Evolutionary conservation across 768 basidiomycete species (phyloP).

Genomic region (Strobilomyces confusus): DNA sequence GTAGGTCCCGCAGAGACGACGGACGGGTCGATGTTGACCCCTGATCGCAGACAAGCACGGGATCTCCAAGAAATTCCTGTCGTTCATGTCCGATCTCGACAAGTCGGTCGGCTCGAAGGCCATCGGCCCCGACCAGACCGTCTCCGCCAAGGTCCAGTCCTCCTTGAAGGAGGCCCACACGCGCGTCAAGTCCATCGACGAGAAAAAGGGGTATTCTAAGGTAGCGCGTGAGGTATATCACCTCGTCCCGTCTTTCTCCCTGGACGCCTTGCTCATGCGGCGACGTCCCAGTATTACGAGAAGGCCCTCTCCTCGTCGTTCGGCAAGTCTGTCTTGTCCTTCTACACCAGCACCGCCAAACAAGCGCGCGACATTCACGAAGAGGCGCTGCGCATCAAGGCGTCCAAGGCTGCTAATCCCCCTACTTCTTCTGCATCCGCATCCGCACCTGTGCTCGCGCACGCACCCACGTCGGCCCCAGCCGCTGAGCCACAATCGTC

Average conservation of each 20-base stretch:
- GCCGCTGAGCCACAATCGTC: slow-evolving; percentile 11
- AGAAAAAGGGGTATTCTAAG: slow-evolving; percentile 74
- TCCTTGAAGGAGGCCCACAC: slow-evolving; percentile 60
- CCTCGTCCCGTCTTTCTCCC: neutral
- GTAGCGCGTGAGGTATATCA: slow-evolving; percentile 58
- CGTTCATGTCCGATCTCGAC: slow-evolving; percentile 74
- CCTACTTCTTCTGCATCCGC: slow-evolving; percentile 12
- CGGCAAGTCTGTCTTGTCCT: slow-evolving; percentile 70
- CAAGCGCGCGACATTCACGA: slow-evolving; percentile 90
- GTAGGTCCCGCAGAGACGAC: slow-evolving; percentile 31
- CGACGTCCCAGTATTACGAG: slow-evolving; percentile 61
- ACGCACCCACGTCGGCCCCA: too few relatives aligned
- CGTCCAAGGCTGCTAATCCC: slow-evolving; percentile 42
- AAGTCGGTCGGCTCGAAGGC: slow-evolving; percentile 61
- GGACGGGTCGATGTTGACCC: neutral
- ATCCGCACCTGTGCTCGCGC: slow-evolving; percentile 1
- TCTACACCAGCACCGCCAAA: slow-evolving; percentile 88
- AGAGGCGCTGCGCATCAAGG: slow-evolving; percentile 81
- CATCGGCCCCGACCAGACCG: slow-evolving; percentile 76
- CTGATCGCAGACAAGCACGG: slow-evolving; percentile 62
- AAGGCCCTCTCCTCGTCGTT: slow-evolving; percentile 67
- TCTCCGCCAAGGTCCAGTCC: slow-evolving; percentile 72
- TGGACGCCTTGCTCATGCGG: neutral
- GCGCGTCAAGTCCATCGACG: slow-evolving; percentile 72
- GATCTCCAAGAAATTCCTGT: slow-evolving; percentile 81